Conservation (phyloP, 2,329 filamentous ascomycete species). For the Verticillium albo-atrum region DNA sequence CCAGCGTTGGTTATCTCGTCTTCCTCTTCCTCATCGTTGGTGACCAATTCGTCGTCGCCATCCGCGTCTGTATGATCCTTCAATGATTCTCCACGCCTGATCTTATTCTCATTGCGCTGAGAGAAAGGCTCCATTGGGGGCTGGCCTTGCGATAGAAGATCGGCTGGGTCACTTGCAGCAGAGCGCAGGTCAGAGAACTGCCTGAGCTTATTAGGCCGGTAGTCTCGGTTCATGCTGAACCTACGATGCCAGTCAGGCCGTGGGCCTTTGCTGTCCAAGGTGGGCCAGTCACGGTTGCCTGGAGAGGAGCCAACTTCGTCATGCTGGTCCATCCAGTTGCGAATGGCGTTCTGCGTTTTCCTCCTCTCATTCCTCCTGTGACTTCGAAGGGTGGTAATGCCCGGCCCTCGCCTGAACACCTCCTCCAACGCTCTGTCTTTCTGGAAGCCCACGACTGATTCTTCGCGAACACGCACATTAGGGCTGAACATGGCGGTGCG, state of each 20-base stretch:
- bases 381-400: conserved; percentile 55
- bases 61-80: conserved; percentile 74
- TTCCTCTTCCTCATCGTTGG: conserved; percentile 69
- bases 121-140: not conserved
- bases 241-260: conserved; percentile 46
- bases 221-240: conserved; percentile 47
- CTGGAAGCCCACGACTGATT: conserved; percentile 81
- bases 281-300: conserved; percentile 43
- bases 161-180: conserved; percentile 59
- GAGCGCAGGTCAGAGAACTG: conserved; percentile 54
- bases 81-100: conserved; percentile 26
- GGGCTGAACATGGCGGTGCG: conserved; percentile 69
- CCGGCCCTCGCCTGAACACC: conserved; percentile 75
- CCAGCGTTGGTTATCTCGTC: conserved; percentile 39
- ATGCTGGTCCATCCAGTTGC: conserved; percentile 82
- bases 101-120: not conserved
- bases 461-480: conserved; percentile 68
- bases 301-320: conserved; percentile 44
- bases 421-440: conserved; percentile 89
- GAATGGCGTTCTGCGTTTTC: conserved; percentile 76
- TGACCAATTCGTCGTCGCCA: conserved; percentile 85
- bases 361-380: conserved; percentile 60
- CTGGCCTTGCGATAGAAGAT: conserved; percentile 43
- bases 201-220: conserved; percentile 38
- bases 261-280: conserved; percentile 36